A percentile compares a stretch with the other conserved stretches of the same genome.
Conservation (phyloP, 2,329 filamentous ascomycete species). For the Fragosphaeria purpurea region DNA sequence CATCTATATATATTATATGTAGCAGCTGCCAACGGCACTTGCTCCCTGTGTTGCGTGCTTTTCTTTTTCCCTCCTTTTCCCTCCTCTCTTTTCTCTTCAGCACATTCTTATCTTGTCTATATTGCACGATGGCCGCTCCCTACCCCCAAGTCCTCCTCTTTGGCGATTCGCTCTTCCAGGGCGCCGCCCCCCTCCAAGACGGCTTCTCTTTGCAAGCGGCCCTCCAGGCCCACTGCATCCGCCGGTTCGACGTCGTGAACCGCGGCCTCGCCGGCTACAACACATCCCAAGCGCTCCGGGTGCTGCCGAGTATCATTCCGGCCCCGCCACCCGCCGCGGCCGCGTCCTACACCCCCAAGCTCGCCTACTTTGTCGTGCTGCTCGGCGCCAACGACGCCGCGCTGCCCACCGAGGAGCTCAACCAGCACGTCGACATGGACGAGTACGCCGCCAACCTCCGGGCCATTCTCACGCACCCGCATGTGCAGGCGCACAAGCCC, state of each 20-base stretch:
- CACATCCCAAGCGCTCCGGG: slow-evolving; percentile 60
- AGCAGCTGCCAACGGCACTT: too few species aligned
- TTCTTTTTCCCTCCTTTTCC: not conserved
- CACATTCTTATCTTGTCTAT: not conserved
- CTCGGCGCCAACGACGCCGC: slow-evolving; percentile 88
- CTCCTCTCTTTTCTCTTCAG: not conserved
- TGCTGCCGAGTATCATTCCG: slow-evolving; percentile 62
- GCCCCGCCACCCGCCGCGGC: slow-evolving; percentile 28
- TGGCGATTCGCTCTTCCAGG: slow-evolving; percentile 81
- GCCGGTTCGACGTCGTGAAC: slow-evolving; percentile 78
- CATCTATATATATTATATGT: too few species aligned
- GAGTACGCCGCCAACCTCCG: slow-evolving; percentile 64
- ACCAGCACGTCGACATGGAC: slow-evolving; percentile 70
- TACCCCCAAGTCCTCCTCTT: slow-evolving; percentile 75
- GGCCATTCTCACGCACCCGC: slow-evolving; percentile 62
- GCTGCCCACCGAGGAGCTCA: slow-evolving; percentile 48
- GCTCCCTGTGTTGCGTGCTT: too few species aligned
- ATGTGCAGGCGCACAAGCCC: slow-evolving; percentile 58
- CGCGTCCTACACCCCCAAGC: slow-evolving; percentile 42
- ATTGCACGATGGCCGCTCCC: slow-evolving; percentile 22
- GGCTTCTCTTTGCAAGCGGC: slow-evolving; percentile 68
- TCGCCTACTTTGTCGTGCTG: slow-evolving; percentile 63
- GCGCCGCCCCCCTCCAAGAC: slow-evolving; percentile 46
- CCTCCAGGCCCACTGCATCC: slow-evolving; percentile 59
- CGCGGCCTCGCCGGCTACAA: slow-evolving; percentile 83